Conservation (phyloP, 208 protist species). For the Trypanosomatidae sp. region DNA sequence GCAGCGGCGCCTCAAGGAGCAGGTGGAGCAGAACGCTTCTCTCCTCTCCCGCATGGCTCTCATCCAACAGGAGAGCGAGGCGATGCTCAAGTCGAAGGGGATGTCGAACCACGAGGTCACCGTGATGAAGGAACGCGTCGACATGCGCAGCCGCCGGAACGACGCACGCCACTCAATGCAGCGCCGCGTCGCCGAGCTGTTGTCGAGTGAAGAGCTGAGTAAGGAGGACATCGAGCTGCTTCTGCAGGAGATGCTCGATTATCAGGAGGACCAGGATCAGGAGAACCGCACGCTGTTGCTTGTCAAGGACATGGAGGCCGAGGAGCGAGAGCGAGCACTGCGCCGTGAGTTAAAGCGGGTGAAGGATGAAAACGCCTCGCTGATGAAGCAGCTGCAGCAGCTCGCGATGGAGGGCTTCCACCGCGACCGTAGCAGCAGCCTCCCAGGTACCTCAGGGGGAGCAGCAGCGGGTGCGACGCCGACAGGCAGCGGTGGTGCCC, state of each 20-base stretch:
- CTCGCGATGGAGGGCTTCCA: constrained; percentile 26
- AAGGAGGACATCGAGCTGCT: constrained; percentile 56
- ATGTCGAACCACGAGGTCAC: constrained; percentile 25
- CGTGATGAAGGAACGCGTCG: constrained; percentile 27
- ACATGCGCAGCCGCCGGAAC: constrained; percentile 28
- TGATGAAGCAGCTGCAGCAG: constrained; percentile 42
- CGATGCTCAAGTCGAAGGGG: constrained; percentile 27
- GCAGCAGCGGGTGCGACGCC: too few species aligned
- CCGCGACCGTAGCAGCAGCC: constrained; percentile 20
- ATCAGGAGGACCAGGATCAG: constrained; percentile 61
- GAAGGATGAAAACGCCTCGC: constrained; percentile 32
- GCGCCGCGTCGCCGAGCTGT: constrained; percentile 48
- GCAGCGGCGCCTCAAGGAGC: constrained; percentile 37
- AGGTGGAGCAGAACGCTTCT: constrained; percentile 41
- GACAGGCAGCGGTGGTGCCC: too few species aligned
- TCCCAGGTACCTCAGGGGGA: too few species aligned
- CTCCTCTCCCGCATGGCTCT: constrained; percentile 49
- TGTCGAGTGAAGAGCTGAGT: constrained; percentile 34
- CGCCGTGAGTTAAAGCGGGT: constrained; percentile 23
- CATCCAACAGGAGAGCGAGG: constrained; percentile 44
- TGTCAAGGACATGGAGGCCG: constrained; percentile 54
- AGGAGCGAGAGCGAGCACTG: constrained; percentile 50
- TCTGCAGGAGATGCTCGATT: constrained; percentile 72
- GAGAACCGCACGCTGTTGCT: constrained; percentile 50
- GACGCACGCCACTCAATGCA: constrained; percentile 46